These are phyloP conservation scores for Proliferodiscus dingleyae DNA, from an alignment of 2,329 filamentous ascomycete species.

Conservation along the genomic window DNA sequence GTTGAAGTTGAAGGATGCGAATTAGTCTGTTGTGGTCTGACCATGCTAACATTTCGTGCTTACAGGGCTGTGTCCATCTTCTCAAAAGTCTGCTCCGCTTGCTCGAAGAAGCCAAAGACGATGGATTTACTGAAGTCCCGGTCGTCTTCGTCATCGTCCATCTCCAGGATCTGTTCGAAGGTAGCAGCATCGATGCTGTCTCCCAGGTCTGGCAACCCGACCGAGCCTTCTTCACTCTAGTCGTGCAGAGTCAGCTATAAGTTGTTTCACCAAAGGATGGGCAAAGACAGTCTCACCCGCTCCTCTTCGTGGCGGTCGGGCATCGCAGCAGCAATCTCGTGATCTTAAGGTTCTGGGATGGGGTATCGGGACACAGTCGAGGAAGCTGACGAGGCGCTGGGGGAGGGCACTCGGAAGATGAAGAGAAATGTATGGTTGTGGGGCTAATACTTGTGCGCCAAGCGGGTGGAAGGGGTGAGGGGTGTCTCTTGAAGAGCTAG, in stretches of 20 bases:
- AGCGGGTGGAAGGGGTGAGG: too few relatives aligned
- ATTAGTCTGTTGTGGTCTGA: conserved; percentile 1
- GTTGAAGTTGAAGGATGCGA: conserved; percentile 3
- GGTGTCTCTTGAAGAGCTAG: too few relatives aligned
- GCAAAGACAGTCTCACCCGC: conserved; percentile 7
- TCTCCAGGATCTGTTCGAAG: conserved; percentile 94
- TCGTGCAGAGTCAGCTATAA: conserved; percentile 9
- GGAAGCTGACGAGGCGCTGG: neutral
- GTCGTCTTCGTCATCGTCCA: conserved; percentile 87
- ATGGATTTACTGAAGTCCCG: conserved; percentile 85
- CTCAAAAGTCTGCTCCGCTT: conserved; percentile 79
- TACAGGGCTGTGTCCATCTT: conserved; percentile 83
- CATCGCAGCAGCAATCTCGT: conserved; percentile 8
- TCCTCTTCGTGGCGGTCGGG: conserved; percentile 18
- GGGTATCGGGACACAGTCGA: neutral
- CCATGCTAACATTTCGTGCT: conserved; percentile 33
- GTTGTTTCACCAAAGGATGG: neutral
- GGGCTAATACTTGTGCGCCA: too few relatives aligned
- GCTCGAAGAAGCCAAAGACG: conserved; percentile 87
- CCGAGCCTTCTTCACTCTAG: conserved; percentile 32
- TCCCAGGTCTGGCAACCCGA: conserved; percentile 50
- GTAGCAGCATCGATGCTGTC: conserved; percentile 74
- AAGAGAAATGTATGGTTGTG: too few relatives aligned
- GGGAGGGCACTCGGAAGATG: too few relatives aligned
- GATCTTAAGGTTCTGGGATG: conserved; percentile 1